Conservation (phyloP, 371 early-diverging fungal genomes). For the Saksenaea oblongispora region DNA sequence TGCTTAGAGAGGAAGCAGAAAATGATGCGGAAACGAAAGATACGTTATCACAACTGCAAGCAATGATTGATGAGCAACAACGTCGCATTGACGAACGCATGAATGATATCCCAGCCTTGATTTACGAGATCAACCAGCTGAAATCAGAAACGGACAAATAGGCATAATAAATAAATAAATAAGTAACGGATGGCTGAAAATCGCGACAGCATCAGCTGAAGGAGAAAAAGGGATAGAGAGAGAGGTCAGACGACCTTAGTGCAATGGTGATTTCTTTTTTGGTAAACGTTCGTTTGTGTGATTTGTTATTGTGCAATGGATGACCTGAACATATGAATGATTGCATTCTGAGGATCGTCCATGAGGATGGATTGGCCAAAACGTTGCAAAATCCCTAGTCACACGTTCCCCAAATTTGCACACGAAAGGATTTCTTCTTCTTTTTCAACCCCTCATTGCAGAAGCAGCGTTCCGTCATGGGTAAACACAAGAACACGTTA, state of each 20-base stretch:
- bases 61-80: constrained; percentile 6
- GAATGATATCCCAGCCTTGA: constrained; percentile 12
- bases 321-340: too few species aligned
- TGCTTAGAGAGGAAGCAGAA: background rate
- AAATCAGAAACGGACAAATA: background rate
- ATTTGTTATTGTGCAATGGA: too few species aligned
- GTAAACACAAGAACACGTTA: constrained; percentile 23
- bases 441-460: too few species aligned
- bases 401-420: too few species aligned
- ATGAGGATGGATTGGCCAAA: too few species aligned
- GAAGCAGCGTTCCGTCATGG: background rate
- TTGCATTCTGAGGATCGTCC: too few species aligned
- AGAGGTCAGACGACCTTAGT: too few species aligned
- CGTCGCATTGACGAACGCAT: constrained; percentile 12
- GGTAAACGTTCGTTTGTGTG: too few species aligned
- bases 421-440: too few species aligned
- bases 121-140: background rate
- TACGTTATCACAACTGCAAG: background rate
- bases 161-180: background rate
- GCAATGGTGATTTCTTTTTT: too few species aligned
- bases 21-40: background rate
- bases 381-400: too few species aligned
- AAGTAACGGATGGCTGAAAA: background rate
- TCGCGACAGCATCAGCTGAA: background rate
- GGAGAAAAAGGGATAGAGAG: too few species aligned